phyloP scores from a whole-genome alignment of 1,284 basidiomycete species.

The Ganoderma multipileum region DNA sequence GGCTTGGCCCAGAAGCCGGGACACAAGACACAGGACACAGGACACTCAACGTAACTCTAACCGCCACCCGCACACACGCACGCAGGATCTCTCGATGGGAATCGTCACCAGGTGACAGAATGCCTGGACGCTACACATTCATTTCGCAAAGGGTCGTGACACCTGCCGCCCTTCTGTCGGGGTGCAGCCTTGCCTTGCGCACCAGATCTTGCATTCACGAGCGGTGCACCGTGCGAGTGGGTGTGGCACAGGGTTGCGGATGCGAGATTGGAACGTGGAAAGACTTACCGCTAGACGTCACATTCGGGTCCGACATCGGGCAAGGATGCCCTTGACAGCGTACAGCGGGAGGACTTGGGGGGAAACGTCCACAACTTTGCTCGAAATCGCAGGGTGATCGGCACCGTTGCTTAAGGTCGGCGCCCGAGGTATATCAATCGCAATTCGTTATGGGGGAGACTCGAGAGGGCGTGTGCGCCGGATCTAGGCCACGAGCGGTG shows the following conservation, averaged over 20 bases:
- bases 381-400: neutral
- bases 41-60: conserved; percentile 10
- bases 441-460: neutral
- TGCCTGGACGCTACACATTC: neutral
- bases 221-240: neutral
- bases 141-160: neutral
- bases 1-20: neutral
- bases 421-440: neutral
- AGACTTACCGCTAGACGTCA: conserved; percentile 1
- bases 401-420: neutral
- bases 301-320: neutral
- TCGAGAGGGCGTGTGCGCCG: neutral
- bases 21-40: neutral
- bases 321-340: neutral
- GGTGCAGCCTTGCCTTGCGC: neutral
- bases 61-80: neutral
- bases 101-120: neutral
- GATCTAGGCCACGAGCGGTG: neutral
- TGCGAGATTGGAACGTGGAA: neutral
- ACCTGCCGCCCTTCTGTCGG: neutral
- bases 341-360: neutral
- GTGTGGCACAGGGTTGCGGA: neutral
- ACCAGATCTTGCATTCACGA: neutral
- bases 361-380: neutral
- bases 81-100: conserved; percentile 1